phyloP scores from a whole-genome alignment of 1,284 basidiomycete genomes.

The Porodaedalea pini region DNA sequence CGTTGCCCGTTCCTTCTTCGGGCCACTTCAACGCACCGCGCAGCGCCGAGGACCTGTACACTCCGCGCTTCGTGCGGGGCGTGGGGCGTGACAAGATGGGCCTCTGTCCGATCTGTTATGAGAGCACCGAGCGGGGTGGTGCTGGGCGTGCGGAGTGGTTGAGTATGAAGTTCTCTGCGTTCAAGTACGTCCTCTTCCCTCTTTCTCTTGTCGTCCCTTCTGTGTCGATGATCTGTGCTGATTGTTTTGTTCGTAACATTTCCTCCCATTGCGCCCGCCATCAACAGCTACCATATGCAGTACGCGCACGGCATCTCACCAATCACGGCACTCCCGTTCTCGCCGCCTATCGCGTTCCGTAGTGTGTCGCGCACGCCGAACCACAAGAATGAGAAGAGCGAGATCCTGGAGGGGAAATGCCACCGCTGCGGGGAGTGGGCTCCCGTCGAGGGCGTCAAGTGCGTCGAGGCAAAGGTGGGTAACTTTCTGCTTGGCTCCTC shows the following conservation, averaged over 20 bases:
- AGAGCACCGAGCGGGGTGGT: slow-evolving; percentile 58
- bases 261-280: too few species aligned
- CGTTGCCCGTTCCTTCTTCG: slow-evolving; percentile 33
- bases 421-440: slow-evolving; percentile 74
- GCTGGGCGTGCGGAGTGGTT: slow-evolving; percentile 63
- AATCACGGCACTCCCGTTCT: slow-evolving; percentile 61
- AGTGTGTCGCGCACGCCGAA: slow-evolving; percentile 40
- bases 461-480: slow-evolving; percentile 61
- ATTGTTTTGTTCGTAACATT: not conserved
- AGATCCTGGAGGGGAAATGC: slow-evolving; percentile 67
- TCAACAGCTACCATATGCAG: slow-evolving; percentile 79
- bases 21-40: slow-evolving; percentile 58
- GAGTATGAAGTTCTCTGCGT: slow-evolving; percentile 76
- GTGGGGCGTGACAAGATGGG: slow-evolving; percentile 66
- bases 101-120: slow-evolving; percentile 73
- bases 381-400: slow-evolving; percentile 54
- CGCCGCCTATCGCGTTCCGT: slow-evolving; percentile 68
- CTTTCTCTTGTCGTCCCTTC: slow-evolving; percentile 3
- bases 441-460: slow-evolving; percentile 64
- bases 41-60: slow-evolving; percentile 63
- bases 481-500: not conserved
- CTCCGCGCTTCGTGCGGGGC: slow-evolving; percentile 73
- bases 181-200: slow-evolving; percentile 56
- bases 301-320: slow-evolving; percentile 72
- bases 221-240: not conserved